Conservation (phyloP, 371 early-diverging fungal genomes). For the Saksenaea vasiformis region DNA sequence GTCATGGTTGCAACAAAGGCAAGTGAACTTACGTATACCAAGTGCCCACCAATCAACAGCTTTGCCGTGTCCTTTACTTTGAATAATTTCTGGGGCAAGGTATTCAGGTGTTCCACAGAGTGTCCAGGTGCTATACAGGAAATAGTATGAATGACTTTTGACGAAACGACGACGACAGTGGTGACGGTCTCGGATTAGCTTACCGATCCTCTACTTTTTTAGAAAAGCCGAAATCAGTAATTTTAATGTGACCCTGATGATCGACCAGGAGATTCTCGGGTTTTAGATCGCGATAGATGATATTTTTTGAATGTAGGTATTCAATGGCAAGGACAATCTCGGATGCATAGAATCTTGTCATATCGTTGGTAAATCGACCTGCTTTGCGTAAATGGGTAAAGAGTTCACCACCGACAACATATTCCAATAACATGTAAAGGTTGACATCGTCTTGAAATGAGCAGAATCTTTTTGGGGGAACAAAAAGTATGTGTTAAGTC, state of each 20-base stretch:
- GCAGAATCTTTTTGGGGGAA: constrained; percentile 49
- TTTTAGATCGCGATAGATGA: constrained; percentile 86
- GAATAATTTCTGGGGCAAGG: constrained; percentile 97
- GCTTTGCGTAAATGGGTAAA: constrained; percentile 85
- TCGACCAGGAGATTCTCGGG: constrained; percentile 88
- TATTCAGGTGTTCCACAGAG: constrained; percentile 99
- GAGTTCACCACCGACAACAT: constrained; percentile 88
- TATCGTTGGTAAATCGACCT: constrained; percentile 80
- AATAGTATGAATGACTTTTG: constrained; percentile 7
- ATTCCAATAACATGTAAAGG: constrained; percentile 88
- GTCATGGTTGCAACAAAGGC: constrained; percentile 25
- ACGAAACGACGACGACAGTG: no score
- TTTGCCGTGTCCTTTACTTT: constrained; percentile 95
- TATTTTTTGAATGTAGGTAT: constrained; percentile 80
- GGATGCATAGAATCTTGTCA: constrained; percentile 69
- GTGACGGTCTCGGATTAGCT: constrained; percentile 3
- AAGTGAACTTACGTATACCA: constrained; percentile 64
- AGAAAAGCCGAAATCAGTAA: constrained; percentile 96
- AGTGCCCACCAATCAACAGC: constrained; percentile 99
- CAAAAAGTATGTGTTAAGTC: no score
- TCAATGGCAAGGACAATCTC: constrained; percentile 69
- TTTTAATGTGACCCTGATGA: constrained; percentile 85
- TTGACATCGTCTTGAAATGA: constrained; percentile 82
- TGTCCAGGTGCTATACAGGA: constrained; percentile 75
- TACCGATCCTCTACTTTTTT: constrained; percentile 55